Evolutionary conservation across 345 rosid genomes (phyloP).

Genomic region (Eucalyptus grandis): DNA sequence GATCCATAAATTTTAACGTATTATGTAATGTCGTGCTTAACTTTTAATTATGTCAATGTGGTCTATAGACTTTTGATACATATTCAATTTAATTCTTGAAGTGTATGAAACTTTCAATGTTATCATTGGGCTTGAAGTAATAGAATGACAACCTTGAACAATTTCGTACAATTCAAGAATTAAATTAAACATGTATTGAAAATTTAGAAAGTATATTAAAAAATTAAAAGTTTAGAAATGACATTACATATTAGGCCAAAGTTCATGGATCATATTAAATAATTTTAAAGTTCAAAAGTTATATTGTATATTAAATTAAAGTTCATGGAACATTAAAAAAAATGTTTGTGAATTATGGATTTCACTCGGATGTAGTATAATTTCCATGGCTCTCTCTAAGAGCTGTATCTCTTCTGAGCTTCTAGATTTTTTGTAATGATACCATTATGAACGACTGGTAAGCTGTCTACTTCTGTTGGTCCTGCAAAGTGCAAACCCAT

Average conservation of each 20-base stretch:
- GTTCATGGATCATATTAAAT: neutral
- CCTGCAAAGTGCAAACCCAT: neutral
- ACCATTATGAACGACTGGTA: neutral
- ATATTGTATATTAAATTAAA: neutral
- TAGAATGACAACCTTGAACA: neutral
- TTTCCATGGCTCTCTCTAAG: neutral
- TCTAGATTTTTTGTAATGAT: neutral
- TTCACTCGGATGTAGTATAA: neutral
- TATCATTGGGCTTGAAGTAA: neutral
- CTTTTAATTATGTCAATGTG: neutral
- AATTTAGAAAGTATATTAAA: neutral
- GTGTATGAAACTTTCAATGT: neutral
- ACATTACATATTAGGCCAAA: neutral
- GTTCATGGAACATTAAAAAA: neutral
- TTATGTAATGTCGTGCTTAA: neutral
- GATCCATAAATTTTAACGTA: neutral
- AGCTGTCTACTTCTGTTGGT: neutral
- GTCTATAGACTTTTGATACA: neutral
- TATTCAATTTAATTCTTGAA: neutral
- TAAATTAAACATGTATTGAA: neutral
- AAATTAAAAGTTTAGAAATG: fast-evolving
- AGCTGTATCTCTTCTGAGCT: neutral
- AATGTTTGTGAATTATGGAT: neutral
- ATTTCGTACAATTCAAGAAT: no score
- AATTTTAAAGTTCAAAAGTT: neutral